A percentile compares a stretch with the other conserved stretches of the same genome.
phyloP scores from a whole-genome alignment of 352 stramenopile genomes.

The Phytophthora pisi region DNA sequence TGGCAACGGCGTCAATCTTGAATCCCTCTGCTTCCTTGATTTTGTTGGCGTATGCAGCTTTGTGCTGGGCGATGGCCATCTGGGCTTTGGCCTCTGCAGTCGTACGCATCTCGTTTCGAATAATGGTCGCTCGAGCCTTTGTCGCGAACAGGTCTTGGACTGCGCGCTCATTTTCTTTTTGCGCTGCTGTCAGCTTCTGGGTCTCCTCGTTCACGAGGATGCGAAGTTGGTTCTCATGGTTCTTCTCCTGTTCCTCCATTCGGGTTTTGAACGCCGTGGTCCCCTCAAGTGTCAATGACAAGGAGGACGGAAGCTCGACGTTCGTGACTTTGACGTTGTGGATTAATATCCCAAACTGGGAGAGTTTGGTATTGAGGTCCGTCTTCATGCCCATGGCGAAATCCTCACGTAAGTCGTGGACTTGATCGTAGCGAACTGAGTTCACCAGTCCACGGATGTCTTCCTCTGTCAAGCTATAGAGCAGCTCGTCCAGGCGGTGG shows the following conservation, averaged over 20 bases:
- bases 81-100: conserved; percentile 67
- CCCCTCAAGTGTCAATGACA: conserved; percentile 71
- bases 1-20: conserved; percentile 62
- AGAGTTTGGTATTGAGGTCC: conserved; percentile 70
- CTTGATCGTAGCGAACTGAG: conserved; percentile 72
- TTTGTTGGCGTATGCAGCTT: conserved; percentile 53
- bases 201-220: conserved; percentile 82
- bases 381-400: conserved; percentile 81
- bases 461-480: conserved; percentile 71
- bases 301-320: conserved; percentile 59
- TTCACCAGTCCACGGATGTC: conserved; percentile 73
- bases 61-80: conserved; percentile 63
- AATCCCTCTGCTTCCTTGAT: conserved; percentile 62
- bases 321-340: conserved; percentile 87
- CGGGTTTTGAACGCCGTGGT: conserved; percentile 81
- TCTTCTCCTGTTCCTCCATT: conserved; percentile 88
- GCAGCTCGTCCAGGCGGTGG: conserved; percentile 71
- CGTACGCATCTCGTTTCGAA: conserved; percentile 75
- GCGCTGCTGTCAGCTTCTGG: conserved; percentile 65
- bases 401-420: conserved; percentile 75
- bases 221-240: conserved; percentile 79
- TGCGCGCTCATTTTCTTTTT: conserved; percentile 73
- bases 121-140: conserved; percentile 65
- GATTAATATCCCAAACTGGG: conserved; percentile 71
- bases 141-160: conserved; percentile 68